Evolutionary conservation across 106 monocot genomes (phyloP), one percentile per base, ranked within the genome.

Genomic region (Platanthera guangdongensis): DNA sequence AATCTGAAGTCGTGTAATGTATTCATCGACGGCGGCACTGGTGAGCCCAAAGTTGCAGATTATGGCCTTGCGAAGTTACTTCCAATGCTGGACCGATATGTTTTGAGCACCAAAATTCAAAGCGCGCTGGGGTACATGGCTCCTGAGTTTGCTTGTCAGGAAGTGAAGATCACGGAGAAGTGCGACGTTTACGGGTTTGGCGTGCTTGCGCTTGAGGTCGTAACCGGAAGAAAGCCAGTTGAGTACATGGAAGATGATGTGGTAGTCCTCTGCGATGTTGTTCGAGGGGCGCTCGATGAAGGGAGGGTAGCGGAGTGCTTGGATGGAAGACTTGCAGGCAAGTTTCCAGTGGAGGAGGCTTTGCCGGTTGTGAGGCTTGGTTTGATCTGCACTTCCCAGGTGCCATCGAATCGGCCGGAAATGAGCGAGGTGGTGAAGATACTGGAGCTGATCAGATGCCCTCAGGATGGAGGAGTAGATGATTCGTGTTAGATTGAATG

Each of bases 181-280:
- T 95, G 92, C 46, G 95, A 96, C 47, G 80, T 96, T 14, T 96
- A 88, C 54, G 90, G 95, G 15, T 96, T 93, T 51, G 95, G 95
- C 0, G 84, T 96, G 57, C 60, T 96, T 51, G 78, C 86, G 12
- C 75, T 96, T 25, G 95, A 96, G 74, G 71, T 85, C 6, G 62
- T 90, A 60, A 96, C 90, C 1, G 95, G 95, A 12, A 83, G 79
- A 71, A 81, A 76, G 69, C 95, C 95, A 0, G 95, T 93, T 70
- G 93, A 96, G 89, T 96, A 96, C 86, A 82, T 85, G 84, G 95
- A 93, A 73, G 95, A 96, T 48, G 95, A 96, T 76, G 95, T 96
- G 82, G 82, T 92, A 60, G 84, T 95, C 68, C 74, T 95, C 22
- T 90, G 88, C 39, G 95, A 95, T 55, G 77, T 85, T 45, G 90